Base-by-base conservation (phyloP, 495 filamentous ascomycete species). In the Stereocaulon alpinum region DNA sequence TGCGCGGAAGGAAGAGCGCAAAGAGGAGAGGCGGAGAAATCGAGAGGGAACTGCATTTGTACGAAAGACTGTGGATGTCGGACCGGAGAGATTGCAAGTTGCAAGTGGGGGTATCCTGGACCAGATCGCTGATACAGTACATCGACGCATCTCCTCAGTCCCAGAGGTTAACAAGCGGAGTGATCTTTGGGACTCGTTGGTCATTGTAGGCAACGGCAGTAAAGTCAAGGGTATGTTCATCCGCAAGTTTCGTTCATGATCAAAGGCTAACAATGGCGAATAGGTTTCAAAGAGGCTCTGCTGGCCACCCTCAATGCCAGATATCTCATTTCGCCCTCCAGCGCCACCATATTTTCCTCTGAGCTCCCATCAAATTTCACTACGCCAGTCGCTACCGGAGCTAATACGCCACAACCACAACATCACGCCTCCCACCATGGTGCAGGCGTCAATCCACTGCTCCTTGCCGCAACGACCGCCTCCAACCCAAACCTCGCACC, bases 301-400 rank as follows among this genome's bases (percentile, higher is more conserved):
- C 70, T 96, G 43, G 76, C 82, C 40, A 89, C 85, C 0, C 78
- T 97, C 22, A 82, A 81, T 34, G 80, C 83, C 60, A 92, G 89
- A 64, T 94, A 93, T 69, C 76, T 95, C 41, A 86, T 97, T 59
- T 92, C 91, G 5, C 93, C 93, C 0, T 91, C 87, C 44, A 84
- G 83, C 2, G 90, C 86, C 24, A 96, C 91, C 40, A 97, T 97
- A 66, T 98, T 98, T 77, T 95, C 89, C 40, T 94, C 88, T 48
- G 93, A 98, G 72, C 82, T 98, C 40, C 91, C 91, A 20, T 93
- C 88, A 1, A 89, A 91, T 71, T 80, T 95, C 68, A 87, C 86
- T 47, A 97, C 93, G 0, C 93, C 93, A 12, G 78, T 83, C 41
- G 91, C 88, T 6, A 98, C 93, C 0, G 93, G 93, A 18, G 85